These are phyloP conservation scores for Globisporangium ultimum DNA, from an alignment of 352 stramenopile species.

Conservation along the genomic window DNA sequence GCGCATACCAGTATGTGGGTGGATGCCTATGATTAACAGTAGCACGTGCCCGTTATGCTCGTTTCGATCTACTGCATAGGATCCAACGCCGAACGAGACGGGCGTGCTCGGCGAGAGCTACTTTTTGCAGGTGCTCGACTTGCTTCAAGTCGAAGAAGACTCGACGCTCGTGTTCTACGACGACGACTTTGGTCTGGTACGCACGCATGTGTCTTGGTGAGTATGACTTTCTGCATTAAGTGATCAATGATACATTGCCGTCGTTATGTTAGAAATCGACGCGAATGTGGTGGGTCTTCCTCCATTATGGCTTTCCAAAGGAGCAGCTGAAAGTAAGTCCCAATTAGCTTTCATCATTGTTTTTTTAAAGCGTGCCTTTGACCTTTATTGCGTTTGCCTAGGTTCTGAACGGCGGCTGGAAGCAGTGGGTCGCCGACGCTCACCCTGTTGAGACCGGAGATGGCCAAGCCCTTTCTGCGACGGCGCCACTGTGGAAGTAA, in stretches of 20 bases:
- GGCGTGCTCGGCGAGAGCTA: slow-evolving; percentile 37
- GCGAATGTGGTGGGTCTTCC: slow-evolving; percentile 79
- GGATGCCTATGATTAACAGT: neutral
- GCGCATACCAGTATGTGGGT: neutral
- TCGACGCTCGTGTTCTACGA: slow-evolving; percentile 79
- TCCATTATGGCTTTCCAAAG: slow-evolving; percentile 68
- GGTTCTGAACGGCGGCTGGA: slow-evolving; percentile 69
- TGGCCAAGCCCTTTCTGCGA: neutral
- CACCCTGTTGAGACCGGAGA: slow-evolving; percentile 37
- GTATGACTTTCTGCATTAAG: neutral
- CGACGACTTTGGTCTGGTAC: slow-evolving; percentile 62
- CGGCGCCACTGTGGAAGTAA: slow-evolving; percentile 11
- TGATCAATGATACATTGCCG: too few relatives aligned
- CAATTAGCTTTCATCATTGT: too few relatives aligned
- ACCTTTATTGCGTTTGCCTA: slow-evolving; percentile 8
- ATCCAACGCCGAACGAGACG: slow-evolving; percentile 35
- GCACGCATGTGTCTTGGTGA: neutral
- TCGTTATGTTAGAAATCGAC: slow-evolving; percentile 39
- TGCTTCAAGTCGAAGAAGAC: slow-evolving; percentile 39
- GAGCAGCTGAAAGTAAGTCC: slow-evolving; percentile 60
- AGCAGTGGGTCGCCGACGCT: slow-evolving; percentile 55
- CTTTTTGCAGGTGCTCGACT: slow-evolving; percentile 42
- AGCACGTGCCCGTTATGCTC: neutral
- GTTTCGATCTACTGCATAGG: slow-evolving; percentile 4
- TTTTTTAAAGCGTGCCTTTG: neutral